phyloP scores from a whole-genome alignment of 495 filamentous ascomycete genomes.

The Neurospora pannonica region DNA sequence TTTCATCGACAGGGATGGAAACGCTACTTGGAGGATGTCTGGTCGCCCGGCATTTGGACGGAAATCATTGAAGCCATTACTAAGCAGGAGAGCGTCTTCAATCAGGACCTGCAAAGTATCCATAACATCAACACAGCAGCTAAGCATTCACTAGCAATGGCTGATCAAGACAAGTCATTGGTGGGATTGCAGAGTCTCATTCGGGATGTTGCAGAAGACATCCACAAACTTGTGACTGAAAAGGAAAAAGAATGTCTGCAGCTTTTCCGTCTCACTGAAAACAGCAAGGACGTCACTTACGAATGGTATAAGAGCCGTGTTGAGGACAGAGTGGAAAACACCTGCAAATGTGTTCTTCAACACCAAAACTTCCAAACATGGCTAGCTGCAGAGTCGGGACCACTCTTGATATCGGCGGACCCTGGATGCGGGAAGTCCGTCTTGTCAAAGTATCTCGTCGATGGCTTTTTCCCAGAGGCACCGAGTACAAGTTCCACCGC shows the following conservation, averaged over 20 bases:
- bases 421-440: conserved; percentile 45
- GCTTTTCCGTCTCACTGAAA: conserved; percentile 19
- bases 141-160: neutral
- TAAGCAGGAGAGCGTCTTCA: neutral
- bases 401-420: conserved; percentile 32
- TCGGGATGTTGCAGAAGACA: neutral
- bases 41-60: conserved; percentile 1
- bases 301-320: conserved; percentile 31
- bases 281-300: conserved; percentile 24
- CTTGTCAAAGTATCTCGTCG: conserved; percentile 28
- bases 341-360: conserved; percentile 25
- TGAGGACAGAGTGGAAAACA: conserved; percentile 1
- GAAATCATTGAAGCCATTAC: neutral
- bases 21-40: neutral
- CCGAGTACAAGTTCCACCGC: neutral
- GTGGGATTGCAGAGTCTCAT: neutral
- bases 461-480: conserved; percentile 8
- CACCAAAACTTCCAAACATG: conserved; percentile 6
- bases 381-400: conserved; percentile 1
- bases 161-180: neutral
- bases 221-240: neutral
- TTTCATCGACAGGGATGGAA: conserved; percentile 7
- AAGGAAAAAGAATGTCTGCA: conserved; percentile 22
- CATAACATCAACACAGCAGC: conserved; percentile 1
- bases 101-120: neutral